Evolutionary conservation across 257 asterid species (phyloP), one percentile per base, ranked within the genome.

Genomic region (Petrea volubilis): DNA sequence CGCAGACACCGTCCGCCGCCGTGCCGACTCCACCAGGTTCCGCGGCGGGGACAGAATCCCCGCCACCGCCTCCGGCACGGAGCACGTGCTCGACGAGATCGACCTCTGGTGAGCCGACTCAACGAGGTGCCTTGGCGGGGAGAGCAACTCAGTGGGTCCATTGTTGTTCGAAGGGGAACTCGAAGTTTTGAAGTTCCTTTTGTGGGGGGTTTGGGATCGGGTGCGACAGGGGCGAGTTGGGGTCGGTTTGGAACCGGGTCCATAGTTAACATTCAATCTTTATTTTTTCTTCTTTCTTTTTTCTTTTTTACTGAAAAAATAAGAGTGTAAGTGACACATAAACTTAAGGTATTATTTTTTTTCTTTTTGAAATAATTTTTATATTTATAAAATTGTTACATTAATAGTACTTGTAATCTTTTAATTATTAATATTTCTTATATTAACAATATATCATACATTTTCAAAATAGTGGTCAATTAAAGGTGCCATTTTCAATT

Each of bases 241-340:
- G 72, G n/a, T 75, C 82, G 1, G 78, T 78, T 58, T 85, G 97
- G 87, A 91, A 91, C 50, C 97, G 84, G 67, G 93, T 76, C 43
- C 82, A n/a, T n/a, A n/a, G n/a, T n/a, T n/a, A n/a, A n/a, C n/a
- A n/a, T n/a, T n/a, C n/a, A n/a, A n/a, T n/a, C n/a, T n/a, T n/a
- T n/a, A n/a, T n/a, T n/a, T n/a, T n/a, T n/a, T n/a, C n/a, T n/a
- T n/a, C n/a, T n/a, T n/a, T n/a, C n/a, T n/a, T n/a, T n/a, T n/a
- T n/a, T n/a, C n/a, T n/a, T n/a, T n/a, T n/a, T n/a, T n/a, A n/a
- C n/a, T n/a, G n/a, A n/a, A n/a, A n/a, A n/a, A n/a, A n/a, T n/a
- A n/a, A n/a, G n/a, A n/a, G n/a, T n/a, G n/a, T n/a, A n/a, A n/a
- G n/a, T n/a, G n/a, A n/a, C n/a, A n/a, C n/a, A n/a, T n/a, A n/a